Base-by-base conservation (phyloP, 257 asterid species). In the Scutellaria barbata region DNA sequence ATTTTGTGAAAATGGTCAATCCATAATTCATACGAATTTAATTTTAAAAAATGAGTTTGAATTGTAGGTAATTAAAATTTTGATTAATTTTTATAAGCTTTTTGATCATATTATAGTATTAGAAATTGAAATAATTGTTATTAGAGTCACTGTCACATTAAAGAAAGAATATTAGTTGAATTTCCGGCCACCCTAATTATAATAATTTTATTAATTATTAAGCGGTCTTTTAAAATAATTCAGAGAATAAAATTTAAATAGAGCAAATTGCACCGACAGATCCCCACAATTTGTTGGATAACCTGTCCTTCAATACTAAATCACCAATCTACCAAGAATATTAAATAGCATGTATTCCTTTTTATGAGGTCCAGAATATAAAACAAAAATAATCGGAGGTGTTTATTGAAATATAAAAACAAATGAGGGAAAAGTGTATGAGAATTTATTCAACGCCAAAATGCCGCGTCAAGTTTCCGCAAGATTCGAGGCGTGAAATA, bases 381-480 rank as follows among this genome's bases (percentile, higher is more conserved):
- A 30, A 53, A 22, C 11, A 42, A 55, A 12, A 55, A 30, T 25
- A 18, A 52, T 4, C 4, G 5, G 35, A 30, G 56, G 41, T 18
- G 13, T 22, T 0, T 58, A 14, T 60, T 7, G 4, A 46, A 69
- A 54, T 46, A 70, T 10, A 39, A 55, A 0, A 56, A 37, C 63
- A 3, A 55, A 47, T 7, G 56, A 63, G 72, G 77, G 45, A 16
- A 33, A 4, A 20, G 0, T 4, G 43, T 69, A 20, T 67, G 56
- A 61, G 62, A 69, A 53, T 5, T 43, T n/a, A 37, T 69, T 76
- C 72, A 63, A 63, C 1, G 62, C 72, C 66, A 43, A 69, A 69
- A 63, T 17, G 48, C 81, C 76, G 76, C 81, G 76, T 76, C 81
- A 63, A 46, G 73, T 76, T 76, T 63, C 80, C 76, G 76, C 80